phyloP scores from a whole-genome alignment of 352 stramenopile species.

The Phytophthora sp. region DNA sequence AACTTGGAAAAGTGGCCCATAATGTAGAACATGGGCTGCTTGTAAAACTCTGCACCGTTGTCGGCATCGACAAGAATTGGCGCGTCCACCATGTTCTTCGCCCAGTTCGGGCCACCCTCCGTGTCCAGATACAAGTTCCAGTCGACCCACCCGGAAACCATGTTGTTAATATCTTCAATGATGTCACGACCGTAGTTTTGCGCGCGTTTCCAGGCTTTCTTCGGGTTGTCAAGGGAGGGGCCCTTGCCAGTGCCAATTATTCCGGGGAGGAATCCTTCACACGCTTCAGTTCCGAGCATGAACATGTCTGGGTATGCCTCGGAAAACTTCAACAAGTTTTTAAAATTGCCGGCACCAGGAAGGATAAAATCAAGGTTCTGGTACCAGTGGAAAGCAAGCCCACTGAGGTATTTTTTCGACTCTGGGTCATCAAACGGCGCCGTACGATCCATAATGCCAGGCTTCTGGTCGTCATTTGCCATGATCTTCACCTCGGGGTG shows the following conservation, averaged over 20 bases:
- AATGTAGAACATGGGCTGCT: conserved; percentile 83
- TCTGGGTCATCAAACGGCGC: conserved; percentile 44
- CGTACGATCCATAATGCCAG: conserved; percentile 39
- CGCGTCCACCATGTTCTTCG: conserved; percentile 69
- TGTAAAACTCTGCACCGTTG: conserved; percentile 65
- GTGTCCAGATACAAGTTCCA: conserved; percentile 89
- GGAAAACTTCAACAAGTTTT: conserved; percentile 49
- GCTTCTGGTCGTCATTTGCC: conserved; percentile 79
- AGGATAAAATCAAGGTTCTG: conserved; percentile 49
- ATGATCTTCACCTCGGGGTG: conserved; percentile 80
- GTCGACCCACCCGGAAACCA: conserved; percentile 78
- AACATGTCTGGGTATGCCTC: conserved; percentile 69
- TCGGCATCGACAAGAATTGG: conserved; percentile 74
- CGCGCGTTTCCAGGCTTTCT: conserved; percentile 57
- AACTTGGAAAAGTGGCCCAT: too few relatives aligned
- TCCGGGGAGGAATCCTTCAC: conserved; percentile 54
- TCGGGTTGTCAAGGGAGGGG: conserved; percentile 31
- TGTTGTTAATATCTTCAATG: conserved; percentile 82
- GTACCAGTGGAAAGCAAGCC: conserved; percentile 86
- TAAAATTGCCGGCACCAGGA: conserved; percentile 44
- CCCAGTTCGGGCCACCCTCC: conserved; percentile 75
- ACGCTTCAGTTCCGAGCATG: conserved; percentile 85
- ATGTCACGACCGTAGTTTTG: conserved; percentile 87
- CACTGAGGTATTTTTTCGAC: conserved; percentile 61
- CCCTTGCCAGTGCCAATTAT: conserved; percentile 51